phyloP scores from a whole-genome alignment of 768 basidiomycete genomes.

The Podaxis sp. region DNA sequence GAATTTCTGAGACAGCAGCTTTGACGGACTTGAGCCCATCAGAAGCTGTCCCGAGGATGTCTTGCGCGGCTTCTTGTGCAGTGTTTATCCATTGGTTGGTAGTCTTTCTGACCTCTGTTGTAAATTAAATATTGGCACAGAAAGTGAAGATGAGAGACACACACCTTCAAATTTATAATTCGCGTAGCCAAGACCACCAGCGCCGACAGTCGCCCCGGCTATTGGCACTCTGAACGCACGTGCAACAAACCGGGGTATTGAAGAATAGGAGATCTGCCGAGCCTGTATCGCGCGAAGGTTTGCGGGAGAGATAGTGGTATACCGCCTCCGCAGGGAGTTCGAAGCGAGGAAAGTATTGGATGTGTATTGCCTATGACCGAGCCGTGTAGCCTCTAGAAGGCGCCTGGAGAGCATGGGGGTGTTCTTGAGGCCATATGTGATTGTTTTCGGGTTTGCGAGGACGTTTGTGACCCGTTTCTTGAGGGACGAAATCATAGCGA shows the following conservation, averaged over 20 bases:
- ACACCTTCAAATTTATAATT: constrained; percentile 95
- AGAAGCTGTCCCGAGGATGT: constrained; percentile 67
- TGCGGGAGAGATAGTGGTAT: constrained; percentile 36
- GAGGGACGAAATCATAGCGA: constrained; percentile 38
- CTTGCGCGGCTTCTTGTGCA: constrained; percentile 67
- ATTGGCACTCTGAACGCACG: constrained; percentile 86
- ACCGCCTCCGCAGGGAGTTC: constrained; percentile 47
- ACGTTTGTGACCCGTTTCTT: constrained; percentile 33
- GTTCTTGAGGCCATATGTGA: constrained; percentile 49
- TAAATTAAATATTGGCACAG: not conserved
- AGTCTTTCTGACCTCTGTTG: constrained; percentile 65
- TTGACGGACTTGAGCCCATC: constrained; percentile 61
- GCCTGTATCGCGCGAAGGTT: constrained; percentile 63
- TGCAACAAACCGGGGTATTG: constrained; percentile 84
- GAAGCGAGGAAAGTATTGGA: constrained; percentile 44
- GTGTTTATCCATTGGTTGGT: constrained; percentile 63
- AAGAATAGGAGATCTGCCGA: constrained; percentile 78
- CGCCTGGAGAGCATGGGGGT: constrained; percentile 25
- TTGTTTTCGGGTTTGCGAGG: constrained; percentile 34
- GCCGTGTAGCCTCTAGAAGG: constrained; percentile 27
- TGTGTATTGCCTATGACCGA: constrained; percentile 53
- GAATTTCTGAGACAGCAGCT: constrained; percentile 54
- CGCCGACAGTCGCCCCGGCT: constrained; percentile 86
- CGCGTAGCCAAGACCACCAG: constrained; percentile 88
- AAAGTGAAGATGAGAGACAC: constrained; percentile 17